Base-by-base conservation (phyloP, 2,329 filamentous ascomycete genomes). In the Alternaria gaisen region DNA sequence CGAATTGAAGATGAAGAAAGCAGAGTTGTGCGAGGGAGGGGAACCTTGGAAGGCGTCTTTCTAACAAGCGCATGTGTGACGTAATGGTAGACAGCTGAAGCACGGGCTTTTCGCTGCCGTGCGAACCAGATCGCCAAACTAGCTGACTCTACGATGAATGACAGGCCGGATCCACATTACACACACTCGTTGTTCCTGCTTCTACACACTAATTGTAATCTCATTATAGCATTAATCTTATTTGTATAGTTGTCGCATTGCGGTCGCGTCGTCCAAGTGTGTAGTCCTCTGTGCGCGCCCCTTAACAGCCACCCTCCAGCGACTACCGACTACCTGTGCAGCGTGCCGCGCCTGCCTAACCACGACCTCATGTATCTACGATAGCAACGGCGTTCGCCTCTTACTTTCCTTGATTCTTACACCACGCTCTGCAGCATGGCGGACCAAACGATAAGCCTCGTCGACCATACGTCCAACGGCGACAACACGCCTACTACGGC, bases 391-490 rank as follows among this genome's bases (percentile, higher is more conserved):
- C 67, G 61, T 51, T 56, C 55, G 69, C 71, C 57, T 53, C 42
- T 55, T 50, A 47, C 20, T 59, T 50, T 56, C 63, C 48, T 53
- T 47, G 40, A 40, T n/a, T 42, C 20, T 32, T 41, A 12, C 51
- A 47, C 24, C 32, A 38, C 56, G 40, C n/a, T 40, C 28, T 30
- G 52, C 50, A 65, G 42, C 44, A 76, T 76, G 70, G 67, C 73
- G 24, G 75, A 89, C 72, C 90, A 92, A 77, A 88, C 89, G 75
- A 93, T 94, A 72, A 80, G 76, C 67, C 86, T 94, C 38, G 82
- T 91, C 67, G 89, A 92, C 76, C 80, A 80, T 50, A 80, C 57
- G 34, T 53, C 82, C 34, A 76, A 77, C 41, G 75, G 77, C 67
- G 77, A 78, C 59, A 80, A 66, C 24, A 70, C 68, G 22, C 69